Conservation (phyloP, 2,329 filamentous ascomycete genomes). For the Botryotinia convoluta region DNA sequence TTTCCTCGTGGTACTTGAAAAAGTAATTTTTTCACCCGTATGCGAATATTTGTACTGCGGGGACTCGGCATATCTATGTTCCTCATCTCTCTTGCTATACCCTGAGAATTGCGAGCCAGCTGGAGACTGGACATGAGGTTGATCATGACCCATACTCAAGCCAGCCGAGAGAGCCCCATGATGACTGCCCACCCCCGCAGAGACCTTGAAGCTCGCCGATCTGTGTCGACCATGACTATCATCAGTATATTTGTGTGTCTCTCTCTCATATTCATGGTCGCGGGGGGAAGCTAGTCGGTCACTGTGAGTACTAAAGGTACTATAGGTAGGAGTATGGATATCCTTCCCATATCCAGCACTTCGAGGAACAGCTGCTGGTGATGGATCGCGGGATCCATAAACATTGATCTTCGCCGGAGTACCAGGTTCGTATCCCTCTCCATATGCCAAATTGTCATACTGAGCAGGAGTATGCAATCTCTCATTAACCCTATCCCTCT, state of each 20-base stretch:
- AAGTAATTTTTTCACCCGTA: constrained; percentile 39
- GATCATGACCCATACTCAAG: constrained; percentile 29
- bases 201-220: constrained; percentile 33
- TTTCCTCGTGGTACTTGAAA: constrained; percentile 33
- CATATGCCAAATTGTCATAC: constrained; percentile 13
- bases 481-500: constrained; percentile 9
- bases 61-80: constrained; percentile 34
- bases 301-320: neutral
- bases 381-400: constrained; percentile 12
- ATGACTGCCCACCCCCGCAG: constrained; percentile 22
- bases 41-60: constrained; percentile 42
- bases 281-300: constrained; percentile 8
- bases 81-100: constrained; percentile 13
- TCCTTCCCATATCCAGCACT: constrained; percentile 6
- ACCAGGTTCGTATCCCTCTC: constrained; percentile 11
- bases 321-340: neutral
- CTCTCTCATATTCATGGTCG: constrained; percentile 19
- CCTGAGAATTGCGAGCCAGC: constrained; percentile 1
- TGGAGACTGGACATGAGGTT: constrained; percentile 20
- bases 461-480: constrained; percentile 4
- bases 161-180: constrained; percentile 30
- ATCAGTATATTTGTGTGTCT: constrained; percentile 28
- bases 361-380: constrained; percentile 3
- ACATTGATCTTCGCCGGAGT: constrained; percentile 18
- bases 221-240: constrained; percentile 26